Base-by-base conservation (phyloP, 352 stramenopile genomes). In the Aphanomyces cochlioides region DNA sequence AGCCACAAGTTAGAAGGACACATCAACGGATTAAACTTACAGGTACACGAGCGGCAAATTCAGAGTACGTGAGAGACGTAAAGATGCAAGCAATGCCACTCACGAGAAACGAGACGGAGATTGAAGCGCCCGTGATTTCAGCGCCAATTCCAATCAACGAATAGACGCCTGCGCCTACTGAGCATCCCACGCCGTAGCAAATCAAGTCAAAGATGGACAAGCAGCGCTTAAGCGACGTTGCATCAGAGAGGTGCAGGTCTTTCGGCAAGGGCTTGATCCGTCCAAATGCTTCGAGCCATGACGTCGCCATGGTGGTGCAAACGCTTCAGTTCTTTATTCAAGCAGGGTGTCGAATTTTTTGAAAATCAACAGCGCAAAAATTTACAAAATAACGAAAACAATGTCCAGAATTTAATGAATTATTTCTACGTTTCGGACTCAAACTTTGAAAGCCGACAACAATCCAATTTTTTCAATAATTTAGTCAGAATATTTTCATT, bases 151-250 rank as follows among this genome's bases (percentile, higher is more conserved):
- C 89, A n/a, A 96, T 88, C 41, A 96, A 81, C 37, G 90, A 96
- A 75, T 96, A 98, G 19, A 97, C 90, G n/a, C 92, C 92, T n/a
- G 92, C 92, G 43, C 92, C 89, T 7, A 96, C 86, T 7, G 87
- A 95, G 77, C 86, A 97, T 39, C 90, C 92, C 37, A 98, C 88
- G 45, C 92, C 92, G 74, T 97, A 97, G 19, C 84, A 82, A 54
- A 95, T 85, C 38, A 95, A 76, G 59, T 95, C 87, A n/a, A 75
- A 6, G 56, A 93, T 74, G 37, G 83, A 89, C 54, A 95, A 77
- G 70, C 84, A 92, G 40, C 89, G 74, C 61, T 83, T 81, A 36
- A 95, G 77, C 50, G 72, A 73, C 34, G 37, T 71, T 17, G 66
- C 38, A 28, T 69, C 66, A n/a, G 84, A 68, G 48, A 58, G 57